Conservation (phyloP, 2,329 filamentous ascomycete species). For the Aureobasidium sp. region DNA sequence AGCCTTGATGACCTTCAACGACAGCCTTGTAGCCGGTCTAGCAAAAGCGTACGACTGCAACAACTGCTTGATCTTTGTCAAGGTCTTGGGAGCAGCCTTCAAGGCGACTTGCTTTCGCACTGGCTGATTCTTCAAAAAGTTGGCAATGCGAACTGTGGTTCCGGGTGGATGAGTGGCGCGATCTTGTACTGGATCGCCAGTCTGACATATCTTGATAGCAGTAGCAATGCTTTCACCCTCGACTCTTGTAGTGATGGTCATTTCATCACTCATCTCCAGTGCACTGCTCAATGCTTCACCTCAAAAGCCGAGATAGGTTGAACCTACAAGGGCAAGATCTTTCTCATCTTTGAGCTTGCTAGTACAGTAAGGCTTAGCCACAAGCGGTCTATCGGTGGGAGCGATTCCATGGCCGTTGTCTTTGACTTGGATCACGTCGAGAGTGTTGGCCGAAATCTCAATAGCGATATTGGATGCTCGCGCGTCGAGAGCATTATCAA, state of each 20-base stretch:
- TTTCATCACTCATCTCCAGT: constrained; percentile 49
- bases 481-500: constrained; percentile 72
- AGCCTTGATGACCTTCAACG: constrained; percentile 52
- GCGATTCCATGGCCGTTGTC: constrained; percentile 70
- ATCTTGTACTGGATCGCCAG: constrained; percentile 38
- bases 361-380: constrained; percentile 63
- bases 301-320: constrained; percentile 64
- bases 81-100: constrained; percentile 51
- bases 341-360: constrained; percentile 64
- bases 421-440: constrained; percentile 62
- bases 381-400: constrained; percentile 51
- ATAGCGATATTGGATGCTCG: constrained; percentile 60
- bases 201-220: constrained; percentile 43
- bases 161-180: constrained; percentile 55
- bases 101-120: constrained; percentile 55
- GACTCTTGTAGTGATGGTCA: constrained; percentile 59
- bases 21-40: constrained; percentile 55
- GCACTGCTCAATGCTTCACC: constrained; percentile 65
- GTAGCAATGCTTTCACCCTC: constrained; percentile 54
- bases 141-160: constrained; percentile 56
- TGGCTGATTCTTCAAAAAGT: constrained; percentile 55
- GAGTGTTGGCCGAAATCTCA: constrained; percentile 55
- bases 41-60: constrained; percentile 61
- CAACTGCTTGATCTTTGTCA: constrained; percentile 53
- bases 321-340: constrained; percentile 52